A percentile compares a stretch with the other conserved stretches of the same genome.
phyloP scores from a whole-genome alignment of 305 asterid species.

The Coffea humblotiana region DNA sequence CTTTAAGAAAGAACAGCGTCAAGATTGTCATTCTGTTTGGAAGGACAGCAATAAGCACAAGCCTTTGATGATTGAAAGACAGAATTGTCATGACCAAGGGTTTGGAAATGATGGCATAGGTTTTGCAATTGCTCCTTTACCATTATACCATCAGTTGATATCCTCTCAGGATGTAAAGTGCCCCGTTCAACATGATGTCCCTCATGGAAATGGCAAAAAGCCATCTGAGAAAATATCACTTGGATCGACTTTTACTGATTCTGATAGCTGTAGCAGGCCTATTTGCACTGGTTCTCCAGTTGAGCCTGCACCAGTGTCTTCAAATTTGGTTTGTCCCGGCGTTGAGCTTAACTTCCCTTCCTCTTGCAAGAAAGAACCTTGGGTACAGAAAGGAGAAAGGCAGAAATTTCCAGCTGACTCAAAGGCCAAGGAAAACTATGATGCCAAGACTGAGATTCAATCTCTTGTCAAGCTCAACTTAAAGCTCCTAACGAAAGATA shows the following conservation, averaged over 20 bases:
- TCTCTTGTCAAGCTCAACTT: constrained; percentile 78
- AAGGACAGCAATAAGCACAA: constrained; percentile 21
- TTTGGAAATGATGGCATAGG: constrained; percentile 9
- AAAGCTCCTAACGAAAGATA: constrained; percentile 46
- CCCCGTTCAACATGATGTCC: constrained; percentile 19
- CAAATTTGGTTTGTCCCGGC: constrained; percentile 22
- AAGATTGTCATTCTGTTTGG: constrained; percentile 13
- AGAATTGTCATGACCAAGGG: constrained; percentile 8
- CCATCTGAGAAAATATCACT: constrained; percentile 15
- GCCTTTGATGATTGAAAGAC: constrained; percentile 28
- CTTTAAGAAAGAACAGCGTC: constrained; percentile 19
- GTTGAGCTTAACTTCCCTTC: constrained; percentile 27
- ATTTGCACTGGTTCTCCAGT: constrained; percentile 24
- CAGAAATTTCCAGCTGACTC: constrained; percentile 30
- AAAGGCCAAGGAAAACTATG: constrained; percentile 29
- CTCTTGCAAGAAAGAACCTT: constrained; percentile 31
- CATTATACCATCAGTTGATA: constrained; percentile 11
- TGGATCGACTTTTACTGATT: neutral
- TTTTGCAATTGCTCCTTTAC: constrained; percentile 16
- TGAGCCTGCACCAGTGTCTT: constrained; percentile 22
- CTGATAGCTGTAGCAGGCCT: constrained; percentile 5
- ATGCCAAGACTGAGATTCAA: constrained; percentile 69
- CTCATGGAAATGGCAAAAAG: constrained; percentile 13
- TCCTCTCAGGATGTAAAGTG: constrained; percentile 24
- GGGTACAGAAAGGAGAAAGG: constrained; percentile 32